Evolutionary conservation across 495 filamentous ascomycete genomes (phyloP).

Genomic region (Neurospora sp.): DNA sequence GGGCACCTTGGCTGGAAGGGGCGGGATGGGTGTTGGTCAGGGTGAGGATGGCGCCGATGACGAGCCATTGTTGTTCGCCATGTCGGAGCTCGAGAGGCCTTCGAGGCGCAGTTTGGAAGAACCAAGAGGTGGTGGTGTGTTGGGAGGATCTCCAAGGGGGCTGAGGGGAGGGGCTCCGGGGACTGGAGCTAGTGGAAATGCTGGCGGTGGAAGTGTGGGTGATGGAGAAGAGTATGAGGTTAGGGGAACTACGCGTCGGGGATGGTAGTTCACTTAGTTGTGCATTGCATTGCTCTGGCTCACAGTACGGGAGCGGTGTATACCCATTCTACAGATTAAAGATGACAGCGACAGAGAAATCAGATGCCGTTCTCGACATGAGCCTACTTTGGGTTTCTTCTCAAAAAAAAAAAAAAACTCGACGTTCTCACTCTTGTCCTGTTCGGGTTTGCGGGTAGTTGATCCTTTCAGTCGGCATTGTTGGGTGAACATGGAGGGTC

Average conservation of each 20-base stretch:
- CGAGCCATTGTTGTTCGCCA: slow-evolving; percentile 75
- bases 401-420: no score
- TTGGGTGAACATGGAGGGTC: neutral
- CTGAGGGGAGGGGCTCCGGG: neutral
- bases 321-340: neutral
- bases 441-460: neutral
- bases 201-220: neutral
- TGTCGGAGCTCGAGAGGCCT: slow-evolving; percentile 68
- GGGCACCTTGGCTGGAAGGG: slow-evolving; percentile 35
- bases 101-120: slow-evolving; percentile 69
- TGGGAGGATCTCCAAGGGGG: neutral
- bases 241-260: neutral
- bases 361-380: neutral
- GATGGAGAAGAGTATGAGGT: neutral
- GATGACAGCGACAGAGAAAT: neutral
- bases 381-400: neutral
- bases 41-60: slow-evolving; percentile 53
- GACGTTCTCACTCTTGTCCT: neutral
- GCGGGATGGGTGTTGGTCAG: slow-evolving; percentile 39
- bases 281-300: neutral
- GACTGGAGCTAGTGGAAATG: neutral
- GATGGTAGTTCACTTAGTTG: neutral
- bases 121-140: slow-evolving; percentile 33
- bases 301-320: neutral
- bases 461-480: neutral